A percentile compares a stretch with the other conserved stretches of the same genome.
phyloP scores from a whole-genome alignment of 257 asterid genomes.

The Fraxinus cuspidata region DNA sequence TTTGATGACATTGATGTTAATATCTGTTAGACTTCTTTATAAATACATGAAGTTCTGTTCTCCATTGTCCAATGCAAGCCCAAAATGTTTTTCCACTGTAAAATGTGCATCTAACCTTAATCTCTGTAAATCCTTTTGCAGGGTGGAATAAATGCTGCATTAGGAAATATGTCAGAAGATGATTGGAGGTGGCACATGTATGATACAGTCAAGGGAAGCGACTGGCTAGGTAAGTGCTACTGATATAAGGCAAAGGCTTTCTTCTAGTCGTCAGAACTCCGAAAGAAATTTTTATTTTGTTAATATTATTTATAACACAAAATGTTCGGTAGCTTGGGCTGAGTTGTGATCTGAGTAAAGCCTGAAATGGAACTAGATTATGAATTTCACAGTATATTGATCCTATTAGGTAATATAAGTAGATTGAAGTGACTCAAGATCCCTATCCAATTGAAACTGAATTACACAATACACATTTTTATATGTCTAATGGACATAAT shows the following conservation, averaged over 20 bases:
- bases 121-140: constrained; percentile 26
- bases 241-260: constrained; percentile 21
- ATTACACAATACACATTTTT: not conserved
- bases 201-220: constrained; percentile 97
- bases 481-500: not conserved
- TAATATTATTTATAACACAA: not conserved
- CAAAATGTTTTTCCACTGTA: not conserved
- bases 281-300: not conserved
- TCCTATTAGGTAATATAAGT: not conserved
- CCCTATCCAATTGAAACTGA: not conserved
- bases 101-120: not conserved
- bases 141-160: constrained; percentile 99
- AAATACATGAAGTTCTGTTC: not conserved
- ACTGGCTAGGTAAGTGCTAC: constrained; percentile 78
- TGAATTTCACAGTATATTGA: not conserved
- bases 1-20: not conserved
- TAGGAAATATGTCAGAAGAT: constrained; percentile 96
- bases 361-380: not conserved
- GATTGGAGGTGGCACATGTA: constrained; percentile 99
- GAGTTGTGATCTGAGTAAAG: not conserved
- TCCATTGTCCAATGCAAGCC: not conserved
- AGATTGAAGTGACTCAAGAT: not conserved
- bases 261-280: not conserved
- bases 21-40: not conserved
- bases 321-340: not conserved